phyloP scores from a whole-genome alignment of 2,329 filamentous ascomycete genomes.

The Trichocomaceae sp. region DNA sequence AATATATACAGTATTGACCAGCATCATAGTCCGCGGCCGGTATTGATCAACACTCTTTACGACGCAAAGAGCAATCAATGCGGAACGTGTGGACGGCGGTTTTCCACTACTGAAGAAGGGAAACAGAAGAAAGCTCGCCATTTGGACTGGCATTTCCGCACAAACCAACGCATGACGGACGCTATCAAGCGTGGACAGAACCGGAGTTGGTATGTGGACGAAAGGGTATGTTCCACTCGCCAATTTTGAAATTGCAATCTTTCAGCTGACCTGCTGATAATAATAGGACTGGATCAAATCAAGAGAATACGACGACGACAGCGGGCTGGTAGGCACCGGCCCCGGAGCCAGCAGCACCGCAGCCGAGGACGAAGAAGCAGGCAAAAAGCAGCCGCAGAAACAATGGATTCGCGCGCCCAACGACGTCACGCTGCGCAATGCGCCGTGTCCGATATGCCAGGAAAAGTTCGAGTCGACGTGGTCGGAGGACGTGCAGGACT shows the following conservation, averaged over 20 bases:
- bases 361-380: conserved; percentile 28
- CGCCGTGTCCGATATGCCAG: conserved; percentile 86
- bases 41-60: conserved; percentile 68
- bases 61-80: conserved; percentile 80
- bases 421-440: conserved; percentile 65
- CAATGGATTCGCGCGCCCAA: conserved; percentile 80
- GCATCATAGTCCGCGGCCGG: conserved; percentile 59
- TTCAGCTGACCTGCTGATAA: not conserved
- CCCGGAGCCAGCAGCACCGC: conserved; percentile 29
- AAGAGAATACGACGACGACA: conserved; percentile 67
- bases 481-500: conserved; percentile 89
- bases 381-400: conserved; percentile 53
- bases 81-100: conserved; percentile 83
- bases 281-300: conserved; percentile 81
- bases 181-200: conserved; percentile 80
- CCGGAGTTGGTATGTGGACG: conserved; percentile 90
- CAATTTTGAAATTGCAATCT: no score
- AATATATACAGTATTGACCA: conserved; percentile 24
- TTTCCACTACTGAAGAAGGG: conserved; percentile 68
- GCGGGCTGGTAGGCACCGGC: conserved; percentile 37
- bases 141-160: conserved; percentile 97
- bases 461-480: conserved; percentile 90
- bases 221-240: conserved; percentile 56
- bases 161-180: conserved; percentile 82
- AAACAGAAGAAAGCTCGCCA: conserved; percentile 82